Evolutionary conservation across 208 protist genomes (phyloP), one percentile per base, ranked within the genome.

Genomic region (Trypanosoma melophagium): DNA sequence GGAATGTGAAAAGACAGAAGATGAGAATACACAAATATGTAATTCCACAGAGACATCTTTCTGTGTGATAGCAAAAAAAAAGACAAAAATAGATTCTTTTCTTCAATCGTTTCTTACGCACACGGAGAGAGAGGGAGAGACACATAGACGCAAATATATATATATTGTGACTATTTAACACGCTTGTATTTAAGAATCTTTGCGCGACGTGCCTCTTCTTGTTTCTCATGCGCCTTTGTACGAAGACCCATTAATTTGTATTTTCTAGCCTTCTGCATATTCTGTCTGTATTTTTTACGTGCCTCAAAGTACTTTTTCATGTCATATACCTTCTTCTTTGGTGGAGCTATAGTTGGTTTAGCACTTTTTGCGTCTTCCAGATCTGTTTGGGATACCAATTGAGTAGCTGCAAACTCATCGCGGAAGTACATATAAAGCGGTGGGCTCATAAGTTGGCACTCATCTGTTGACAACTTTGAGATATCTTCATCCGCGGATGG

Each of bases 241-340:
- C 88, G 86, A 17, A 94, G 49, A 19, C 87, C 76, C 81, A 94
- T 91, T 24, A 96, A 74, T 61, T 93, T 90, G 67, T 81, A 89
- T 79, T 94, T 94, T 41, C 91, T 81, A 16, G 88, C 69, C 78
- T 96, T 94, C 22, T 85, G 84, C 65, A 96, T 66, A 31, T 64
- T 84, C 70, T 94, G 84, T 53, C 89, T 77, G 76, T 96, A 94
- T 80, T 95, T 95, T 71, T 93, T 94, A 1, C 86, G 63, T 14
- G 83, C 80, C 41, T 97, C 92, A 14, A 80, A 66, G 74, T 93
- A 95, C 75, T 97, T 97, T 74, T 91, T 92, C 83, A 94, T 87
- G 73, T 97, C 92, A 72, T 95, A 97, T n/a, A 89, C 68, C 79
- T 93, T 93, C 52, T 87, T 90, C 78, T 97, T 97, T 22, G 89